These are phyloP conservation scores for Leptographium radiaticola DNA, from an alignment of 2,329 filamentous ascomycete genomes.

Conservation along the genomic window DNA sequence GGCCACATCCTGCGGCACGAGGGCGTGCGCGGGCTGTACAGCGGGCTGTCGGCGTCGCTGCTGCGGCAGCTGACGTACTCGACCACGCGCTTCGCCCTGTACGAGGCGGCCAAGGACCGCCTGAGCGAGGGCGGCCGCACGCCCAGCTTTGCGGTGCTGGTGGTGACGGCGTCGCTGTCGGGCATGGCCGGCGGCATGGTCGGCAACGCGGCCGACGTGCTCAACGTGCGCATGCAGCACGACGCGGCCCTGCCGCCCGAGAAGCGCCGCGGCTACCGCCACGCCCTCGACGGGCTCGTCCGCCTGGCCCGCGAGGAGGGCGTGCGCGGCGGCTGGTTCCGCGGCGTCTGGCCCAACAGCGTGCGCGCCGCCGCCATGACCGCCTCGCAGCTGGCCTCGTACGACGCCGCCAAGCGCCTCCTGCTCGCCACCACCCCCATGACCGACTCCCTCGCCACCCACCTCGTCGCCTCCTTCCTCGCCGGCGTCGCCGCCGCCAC, in stretches of 20 bases:
- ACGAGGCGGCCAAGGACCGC: conserved; percentile 77
- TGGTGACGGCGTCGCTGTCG: conserved; percentile 70
- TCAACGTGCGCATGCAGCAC: conserved; percentile 98
- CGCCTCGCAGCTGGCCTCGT: conserved; percentile 68
- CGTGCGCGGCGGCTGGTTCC: conserved; percentile 52
- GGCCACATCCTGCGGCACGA: conserved; percentile 64
- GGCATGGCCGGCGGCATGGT: conserved; percentile 81
- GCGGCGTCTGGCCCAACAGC: conserved; percentile 75
- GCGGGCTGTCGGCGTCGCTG: conserved; percentile 81
- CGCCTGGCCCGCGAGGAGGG: conserved; percentile 86
- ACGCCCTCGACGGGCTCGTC: conserved; percentile 75
- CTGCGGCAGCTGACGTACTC: conserved; percentile 93
- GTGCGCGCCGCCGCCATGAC: conserved; percentile 80
- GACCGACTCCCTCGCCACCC: conserved; percentile 58
- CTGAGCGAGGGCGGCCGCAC: conserved; percentile 31
- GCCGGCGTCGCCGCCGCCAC: conserved; percentile 77
- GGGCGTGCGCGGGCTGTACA: conserved; percentile 73
- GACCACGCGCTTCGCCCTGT: conserved; percentile 90
- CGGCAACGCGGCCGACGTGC: conserved; percentile 88
- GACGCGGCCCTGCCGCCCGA: conserved; percentile 62
- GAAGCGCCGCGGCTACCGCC: conserved; percentile 74
- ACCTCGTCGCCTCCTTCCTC: conserved; percentile 65
- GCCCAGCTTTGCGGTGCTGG: conserved; percentile 62
- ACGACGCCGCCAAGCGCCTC: conserved; percentile 67
- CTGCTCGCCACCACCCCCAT: conserved; percentile 55